A percentile compares a stretch with the other conserved stretches of the same genome.
Conservation (phyloP, 2,329 filamentous ascomycete species). For the Claviceps pusilla region DNA sequence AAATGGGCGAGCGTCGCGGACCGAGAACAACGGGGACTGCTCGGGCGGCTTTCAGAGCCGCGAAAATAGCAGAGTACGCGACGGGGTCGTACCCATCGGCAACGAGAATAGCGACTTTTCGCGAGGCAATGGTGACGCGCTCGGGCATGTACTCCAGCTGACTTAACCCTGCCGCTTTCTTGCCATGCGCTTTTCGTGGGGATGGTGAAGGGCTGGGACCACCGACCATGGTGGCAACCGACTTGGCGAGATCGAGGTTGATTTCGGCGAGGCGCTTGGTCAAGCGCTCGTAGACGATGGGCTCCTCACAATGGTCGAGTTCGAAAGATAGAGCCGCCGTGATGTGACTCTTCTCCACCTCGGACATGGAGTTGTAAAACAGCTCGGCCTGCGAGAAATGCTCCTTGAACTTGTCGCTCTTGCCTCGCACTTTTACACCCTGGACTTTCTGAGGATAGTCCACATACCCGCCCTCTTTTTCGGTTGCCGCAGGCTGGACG, state of each 20-base stretch:
- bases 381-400: conserved; percentile 66
- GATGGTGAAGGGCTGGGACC: conserved; percentile 40
- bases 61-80: conserved; percentile 50
- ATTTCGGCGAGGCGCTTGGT: conserved; percentile 56
- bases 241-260: conserved; percentile 52
- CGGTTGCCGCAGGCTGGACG: conserved; percentile 48
- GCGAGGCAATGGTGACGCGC: conserved; percentile 52
- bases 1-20: conserved; percentile 50
- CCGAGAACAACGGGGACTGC: conserved; percentile 63
- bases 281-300: conserved; percentile 58
- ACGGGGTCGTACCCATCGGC: conserved; percentile 60
- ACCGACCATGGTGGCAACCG: conserved; percentile 56
- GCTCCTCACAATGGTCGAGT: conserved; percentile 69
- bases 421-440: conserved; percentile 55
- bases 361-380: conserved; percentile 65
- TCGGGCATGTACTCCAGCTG: conserved; percentile 52
- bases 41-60: conserved; percentile 42
- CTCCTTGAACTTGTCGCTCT: conserved; percentile 62
- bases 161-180: conserved; percentile 50
- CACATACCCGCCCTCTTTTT: conserved; percentile 50
- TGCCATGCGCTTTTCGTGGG: conserved; percentile 45
- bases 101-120: conserved; percentile 60
- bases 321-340: conserved; percentile 61
- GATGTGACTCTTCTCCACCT: conserved; percentile 54
- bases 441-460: conserved; percentile 48